Base-by-base conservation (phyloP, 2,329 filamentous ascomycete species). In the Clonostachys chloroleuca region DNA sequence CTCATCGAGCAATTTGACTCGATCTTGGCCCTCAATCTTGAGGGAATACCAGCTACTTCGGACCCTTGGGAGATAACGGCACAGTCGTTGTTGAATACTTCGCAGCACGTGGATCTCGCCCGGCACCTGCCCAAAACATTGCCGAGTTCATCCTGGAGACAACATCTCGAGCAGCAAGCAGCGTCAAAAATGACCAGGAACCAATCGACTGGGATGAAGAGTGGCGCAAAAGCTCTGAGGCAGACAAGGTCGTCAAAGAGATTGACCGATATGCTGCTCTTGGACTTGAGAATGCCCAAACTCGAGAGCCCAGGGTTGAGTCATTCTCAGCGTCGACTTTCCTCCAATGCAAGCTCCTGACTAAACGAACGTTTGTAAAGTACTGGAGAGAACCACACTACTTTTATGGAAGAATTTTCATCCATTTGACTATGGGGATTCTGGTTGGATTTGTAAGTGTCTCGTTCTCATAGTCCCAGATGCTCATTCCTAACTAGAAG, bases 201-300 rank as follows among this genome's bases (percentile, higher is more conserved):
- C 24, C 24, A 46, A 52, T 88, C 41, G 76, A 90, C 58, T 92
- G 87, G 87, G 85, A 87, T 58, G 78, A 88, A 36, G 84, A 89
- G 59, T 92, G 88, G 87, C 67, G 70, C 20, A 77, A 77, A 40
- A 89, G 84, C 1, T 67, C 79, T 12, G 75, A 90, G 57, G 80
- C 81, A 49, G 68, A 73, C 34, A 61, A 66, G 2, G 68, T 89
- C n/a, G 63, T 83, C 6, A 65, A 78, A 12, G 85, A 91, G 55
- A 90, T 92, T 47, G 72, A 83, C 39, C 69, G 72, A 4, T 75
- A 88, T 9, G 24, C 24, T 30, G 24, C 24, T 30, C 8, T 30
- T 10, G 24, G 24, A 4, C 24, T 30, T 30, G 24, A 30, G 24
- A 30, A 10, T 30, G 6, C 24, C 8, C 24, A 10, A 30, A 30